These are phyloP conservation scores for Saxophila tyrrhenica DNA, from an alignment of 495 filamentous ascomycete species.

Conservation along the genomic window DNA sequence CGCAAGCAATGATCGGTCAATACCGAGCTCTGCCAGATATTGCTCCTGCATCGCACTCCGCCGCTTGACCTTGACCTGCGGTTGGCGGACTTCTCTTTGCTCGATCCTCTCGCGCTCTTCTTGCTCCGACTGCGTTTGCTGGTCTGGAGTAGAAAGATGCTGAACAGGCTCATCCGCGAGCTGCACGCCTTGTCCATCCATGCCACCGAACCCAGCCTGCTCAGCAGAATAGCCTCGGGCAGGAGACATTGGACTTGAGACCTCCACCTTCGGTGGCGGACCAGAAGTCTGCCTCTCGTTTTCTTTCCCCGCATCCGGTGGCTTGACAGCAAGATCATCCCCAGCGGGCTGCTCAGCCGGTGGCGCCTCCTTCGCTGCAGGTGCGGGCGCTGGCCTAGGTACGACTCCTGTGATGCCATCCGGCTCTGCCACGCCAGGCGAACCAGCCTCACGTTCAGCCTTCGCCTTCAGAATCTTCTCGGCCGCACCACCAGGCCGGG, in stretches of 20 bases:
- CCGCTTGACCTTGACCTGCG: slow-evolving; percentile 34
- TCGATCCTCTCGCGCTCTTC: slow-evolving; percentile 6
- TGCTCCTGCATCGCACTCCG: slow-evolving; percentile 64
- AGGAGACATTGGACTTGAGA: slow-evolving; percentile 23
- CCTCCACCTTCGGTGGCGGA: slow-evolving; percentile 24
- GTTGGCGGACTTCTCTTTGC: slow-evolving; percentile 7
- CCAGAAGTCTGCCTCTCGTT: not conserved
- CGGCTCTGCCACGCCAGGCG: slow-evolving; percentile 40
- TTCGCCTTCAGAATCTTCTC: slow-evolving; percentile 54
- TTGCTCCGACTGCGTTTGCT: slow-evolving; percentile 8
- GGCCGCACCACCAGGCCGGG: slow-evolving; percentile 67
- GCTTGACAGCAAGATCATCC: not conserved
- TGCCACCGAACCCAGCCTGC: slow-evolving; percentile 2
- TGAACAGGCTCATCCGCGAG: slow-evolving; percentile 4
- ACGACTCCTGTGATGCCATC: slow-evolving; percentile 85
- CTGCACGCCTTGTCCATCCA: slow-evolving; percentile 6
- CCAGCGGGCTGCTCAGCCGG: slow-evolving; percentile 11
- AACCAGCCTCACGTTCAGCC: slow-evolving; percentile 31
- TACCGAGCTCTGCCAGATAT: slow-evolving; percentile 64
- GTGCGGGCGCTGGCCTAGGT: slow-evolving; percentile 49
- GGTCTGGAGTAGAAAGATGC: slow-evolving; percentile 29
- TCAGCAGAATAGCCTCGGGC: not conserved
- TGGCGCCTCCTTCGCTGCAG: slow-evolving; percentile 4
- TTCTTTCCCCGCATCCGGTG: not conserved
- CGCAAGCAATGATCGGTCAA: slow-evolving; percentile 59